Evolutionary conservation across 306 rosid genomes (phyloP), one percentile per base, ranked within the genome.

Genomic region (Cucumis hystrix): DNA sequence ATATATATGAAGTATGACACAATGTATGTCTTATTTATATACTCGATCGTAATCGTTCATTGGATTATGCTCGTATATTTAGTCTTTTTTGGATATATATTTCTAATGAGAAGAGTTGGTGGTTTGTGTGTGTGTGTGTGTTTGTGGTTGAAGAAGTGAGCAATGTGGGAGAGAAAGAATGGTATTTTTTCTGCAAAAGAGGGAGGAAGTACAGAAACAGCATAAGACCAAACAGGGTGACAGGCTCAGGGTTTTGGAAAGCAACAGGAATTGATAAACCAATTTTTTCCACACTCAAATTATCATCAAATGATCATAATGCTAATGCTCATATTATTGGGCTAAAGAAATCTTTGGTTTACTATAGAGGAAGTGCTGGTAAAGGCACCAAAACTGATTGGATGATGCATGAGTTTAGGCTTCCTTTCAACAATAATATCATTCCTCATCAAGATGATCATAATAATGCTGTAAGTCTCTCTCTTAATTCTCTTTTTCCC

Each of bases 351-450:
- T 94, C 98, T 1, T 81, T 94, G 80, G 98, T 94, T 3, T 94
- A 90, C 43, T 94, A 94, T 59, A 84, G 90, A 8, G 98, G 97
- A 62, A 86, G 86, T 85, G 98, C 98, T 15, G 98, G 97, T 0
- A 94, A 91, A 87, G 97, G 95, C 67, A 88, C 95, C 76, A 94
- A 94, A 89, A 94, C 98, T 75, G 95, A 92, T 58, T 94, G 98
- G 98, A 92, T 94, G 98, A 92, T 94, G 98, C 97, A 94, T 35
- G 98, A 94, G 84, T 94, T 94, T 87, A 97, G 98, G 25, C 98
- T 94, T 30, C 96, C 98, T 21, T 88, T 90, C 21, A 78, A 45
- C 17, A 47, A 45, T 13, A 47, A 39, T 41, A 45, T 18, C 3
- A 28, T 28, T 28, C 30, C 30, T 62, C 77, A 85, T 67, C 92